Base-by-base conservation (phyloP, 108 stramenopile species). In the Fragilariopsis cylindrus region DNA sequence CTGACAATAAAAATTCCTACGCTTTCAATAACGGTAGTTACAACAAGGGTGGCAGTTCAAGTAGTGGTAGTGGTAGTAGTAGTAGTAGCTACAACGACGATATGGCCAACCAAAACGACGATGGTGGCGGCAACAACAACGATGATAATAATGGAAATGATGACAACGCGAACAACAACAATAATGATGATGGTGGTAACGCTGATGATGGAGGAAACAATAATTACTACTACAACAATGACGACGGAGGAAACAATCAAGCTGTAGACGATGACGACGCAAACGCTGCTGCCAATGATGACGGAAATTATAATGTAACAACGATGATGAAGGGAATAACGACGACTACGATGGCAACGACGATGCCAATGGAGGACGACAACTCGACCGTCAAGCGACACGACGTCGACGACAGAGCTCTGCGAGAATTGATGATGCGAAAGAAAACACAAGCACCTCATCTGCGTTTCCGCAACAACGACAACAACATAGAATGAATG, bases 401-500 rank as follows among this genome's bases (percentile, higher is more conserved):
- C 40, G 71, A 15, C 19, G 71, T 48, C n/a, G 47, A 48, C 9
- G n/a, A 48, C 5, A 11, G 12, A 46, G 60, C 30, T 71, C 69
- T 63, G 12, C 70, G 45, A 72, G 49, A 65, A 69, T 30, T 45
- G 71, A 60, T 57, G 77, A 42, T 52, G 72, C 71, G 41, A 21
- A 70, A n/a, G 71, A 77, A 44, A 58, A 77, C 40, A 71, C 11
- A 43, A 71, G 30, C 16, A 47, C 1, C 13, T 11, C 30, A 60
- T 54, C n/a, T 18, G 0, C 9, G 65, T 30, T 30, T 30, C 30
- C 30, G 30, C 30, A 30, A 82, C 49, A 64, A 57, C 78, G 56
- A 2, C 85, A 73, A 69, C 72, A 60, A 16, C 85, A 88, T 81
- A 68, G 71, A n/a, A 71, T 84, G 42, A 76, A 73, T 71, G 92